Evolutionary conservation across 345 rosid species (phyloP), one percentile per base, ranked within the genome.

Genomic region (Citrus medica): DNA sequence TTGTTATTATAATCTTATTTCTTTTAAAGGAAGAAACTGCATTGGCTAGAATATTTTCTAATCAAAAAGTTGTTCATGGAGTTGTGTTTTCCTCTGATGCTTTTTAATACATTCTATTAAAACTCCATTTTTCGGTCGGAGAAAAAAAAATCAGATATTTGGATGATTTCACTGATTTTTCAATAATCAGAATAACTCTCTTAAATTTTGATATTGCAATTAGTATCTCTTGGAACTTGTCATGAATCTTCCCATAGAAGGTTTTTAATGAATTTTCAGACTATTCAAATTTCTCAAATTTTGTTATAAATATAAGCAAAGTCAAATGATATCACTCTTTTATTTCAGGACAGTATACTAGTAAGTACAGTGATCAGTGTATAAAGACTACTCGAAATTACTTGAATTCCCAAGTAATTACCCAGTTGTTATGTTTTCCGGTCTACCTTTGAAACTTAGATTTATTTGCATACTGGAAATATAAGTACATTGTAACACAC

Each of bases 401-500:
- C 0, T 67, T 35, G 27, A 14, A 75, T 67, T 51, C 79, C 14
- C 76, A 56, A 12, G 30, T 9, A 19, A 72, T 33, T 10, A 56
- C 4, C 58, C 32, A 33, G 2, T 5, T 21, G 6, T 12, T 22
- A 22, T 72, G 64, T 33, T 72, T 72, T 0, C 9, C 12, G 13
- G 24, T 33, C 6, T 6, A 5, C 6, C 7, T 75, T 33, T 9
- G 19, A 21, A 27, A 27, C 24, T 28, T 46, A 16, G 6, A 42
- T 22, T 77, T 76, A 51, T n/a, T n/a, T 28, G 16, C 32, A 8
- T 67, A 21, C 3, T 30, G 19, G 19, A 21, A 42, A 42, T 42
- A 16, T 3, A 28, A 0, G 13, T 35, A 72, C 79, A 81, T 84
- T 62, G 78, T 22, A 79, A 27, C 22, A 84, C 33, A 1, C 25